Base-by-base conservation (phyloP, 108 stramenopile species). In the Fragilariopsis cylindrus region DNA sequence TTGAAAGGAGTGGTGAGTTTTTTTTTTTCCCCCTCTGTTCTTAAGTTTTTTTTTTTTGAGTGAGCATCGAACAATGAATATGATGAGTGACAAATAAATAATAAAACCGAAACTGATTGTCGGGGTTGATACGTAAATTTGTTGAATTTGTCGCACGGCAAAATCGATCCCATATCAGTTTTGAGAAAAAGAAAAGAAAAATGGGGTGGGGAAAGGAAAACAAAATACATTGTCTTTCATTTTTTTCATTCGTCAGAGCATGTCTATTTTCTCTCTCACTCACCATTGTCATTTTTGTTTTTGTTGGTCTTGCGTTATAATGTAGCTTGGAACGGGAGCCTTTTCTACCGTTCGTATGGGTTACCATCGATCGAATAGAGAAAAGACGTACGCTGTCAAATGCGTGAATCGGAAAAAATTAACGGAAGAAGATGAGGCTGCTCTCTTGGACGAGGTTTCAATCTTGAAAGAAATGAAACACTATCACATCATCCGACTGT, bases 401-500 rank as follows among this genome's bases (percentile, higher is more conserved):
- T 86, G 86, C 60, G 87, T 95, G 57, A 85, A 89, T 40, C 81
- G 88, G n/a, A 72, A 75, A 65, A 91, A 89, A 64, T 74, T 95
- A 56, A 77, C 85, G 9, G 86, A 89, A 57, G 91, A 91, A 57
- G 93, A 95, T 74, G 86, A 84, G 57, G 85, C 85, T 68, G 93
- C 93, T 56, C 83, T 96, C 7, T 62, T 81, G 12, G 92, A 96
- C 77, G 96, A 96, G 70, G 92, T 96, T 12, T 40, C 82, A 46
- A 96, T 96, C 74, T 82, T 96, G 48, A 83, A 82, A 49, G 79
- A 84, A 72, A 74, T 96, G 71, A 73, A 84, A 57, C 85, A 94
- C 75, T 72, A 71, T 44, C 89, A 97, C 83, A 96, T 98, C 60
- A 92, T 98, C 69, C 83, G 84, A 18, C 84, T 97, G 30, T 94